These are phyloP conservation scores for Zizania palustris DNA, from an alignment of 202 grass and related monocot genomes.

Conservation along the genomic window DNA sequence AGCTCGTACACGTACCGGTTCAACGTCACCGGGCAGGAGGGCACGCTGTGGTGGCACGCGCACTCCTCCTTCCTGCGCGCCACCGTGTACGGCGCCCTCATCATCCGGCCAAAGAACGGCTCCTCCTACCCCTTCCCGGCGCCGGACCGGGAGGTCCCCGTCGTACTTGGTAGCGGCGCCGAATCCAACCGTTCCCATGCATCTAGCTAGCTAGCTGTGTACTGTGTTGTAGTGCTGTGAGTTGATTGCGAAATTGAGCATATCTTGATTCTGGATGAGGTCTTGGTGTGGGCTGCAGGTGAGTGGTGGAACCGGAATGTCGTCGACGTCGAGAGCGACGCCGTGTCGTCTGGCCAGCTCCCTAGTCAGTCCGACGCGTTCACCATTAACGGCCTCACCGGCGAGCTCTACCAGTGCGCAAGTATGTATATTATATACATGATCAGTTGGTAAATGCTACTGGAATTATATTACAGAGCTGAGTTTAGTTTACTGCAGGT, in stretches of 20 bases:
- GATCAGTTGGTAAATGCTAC: not conserved
- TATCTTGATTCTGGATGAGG: conserved; percentile 45
- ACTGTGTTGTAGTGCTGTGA: not conserved
- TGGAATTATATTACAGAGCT: conserved; percentile 16
- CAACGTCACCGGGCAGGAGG: conserved; percentile 35
- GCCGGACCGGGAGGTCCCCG: conserved; percentile 64
- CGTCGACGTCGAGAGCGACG: conserved; percentile 26
- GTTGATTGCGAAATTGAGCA: conserved; percentile 32
- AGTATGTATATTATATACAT: conserved; percentile 39
- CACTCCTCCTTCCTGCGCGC: conserved; percentile 71
- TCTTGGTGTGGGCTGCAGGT: conserved; percentile 26
- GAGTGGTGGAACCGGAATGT: conserved; percentile 71
- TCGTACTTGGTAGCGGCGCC: conserved; percentile 56
- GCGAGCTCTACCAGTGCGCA: conserved; percentile 61
- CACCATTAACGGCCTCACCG: conserved; percentile 67
- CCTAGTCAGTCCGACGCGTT: conserved; percentile 46
- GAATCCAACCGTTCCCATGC: no score
- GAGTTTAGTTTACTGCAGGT: not conserved
- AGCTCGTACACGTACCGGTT: conserved; percentile 44
- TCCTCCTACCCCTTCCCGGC: conserved; percentile 64
- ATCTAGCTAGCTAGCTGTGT: not conserved
- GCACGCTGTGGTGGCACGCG: conserved; percentile 71
- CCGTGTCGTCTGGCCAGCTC: conserved; percentile 52
- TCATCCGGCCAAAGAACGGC: conserved; percentile 56
- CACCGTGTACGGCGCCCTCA: conserved; percentile 71